These are phyloP conservation scores for Mycena alexandri DNA, from an alignment of 768 basidiomycete species.

Conservation along the genomic window DNA sequence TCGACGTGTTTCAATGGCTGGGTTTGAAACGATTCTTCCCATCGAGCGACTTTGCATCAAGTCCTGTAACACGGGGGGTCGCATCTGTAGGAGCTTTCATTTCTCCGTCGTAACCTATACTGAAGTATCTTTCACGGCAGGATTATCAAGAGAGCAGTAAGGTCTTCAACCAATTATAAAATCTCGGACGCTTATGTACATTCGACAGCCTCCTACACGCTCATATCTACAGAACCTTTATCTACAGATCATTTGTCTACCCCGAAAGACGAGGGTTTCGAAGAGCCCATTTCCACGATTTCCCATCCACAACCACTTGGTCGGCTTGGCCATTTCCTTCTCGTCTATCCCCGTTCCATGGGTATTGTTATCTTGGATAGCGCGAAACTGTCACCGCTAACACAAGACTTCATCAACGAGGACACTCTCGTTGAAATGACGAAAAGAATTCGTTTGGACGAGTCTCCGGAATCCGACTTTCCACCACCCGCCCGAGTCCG, in stretches of 20 bases:
- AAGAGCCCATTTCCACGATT: conserved; percentile 25
- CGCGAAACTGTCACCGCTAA: background rate
- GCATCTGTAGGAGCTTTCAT: conserved; percentile 22
- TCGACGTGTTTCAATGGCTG: conserved; percentile 28
- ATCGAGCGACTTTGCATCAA: background rate
- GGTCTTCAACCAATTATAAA: conserved; percentile 37
- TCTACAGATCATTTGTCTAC: background rate
- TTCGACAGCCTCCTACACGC: conserved; percentile 17
- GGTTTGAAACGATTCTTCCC: conserved; percentile 34
- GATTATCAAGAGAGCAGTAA: conserved; percentile 84
- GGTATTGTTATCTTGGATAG: background rate
- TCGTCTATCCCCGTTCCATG: conserved; percentile 8
- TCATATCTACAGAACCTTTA: conserved; percentile 11
- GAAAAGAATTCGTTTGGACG: conserved; percentile 24
- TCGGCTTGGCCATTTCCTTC: conserved; percentile 3
- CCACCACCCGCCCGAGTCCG: background rate
- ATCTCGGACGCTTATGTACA: background rate
- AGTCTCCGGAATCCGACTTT: background rate
- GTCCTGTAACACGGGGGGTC: conserved; percentile 18
- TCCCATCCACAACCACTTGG: conserved; percentile 9
- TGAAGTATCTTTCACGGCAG: conserved; percentile 49
- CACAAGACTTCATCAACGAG: background rate
- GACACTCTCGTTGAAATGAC: conserved; percentile 20
- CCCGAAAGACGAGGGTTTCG: background rate
- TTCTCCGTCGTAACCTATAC: background rate